These are phyloP conservation scores for Zhuliangozyma blackwelliae DNA, from an alignment of 1,139 yeast species.

Conservation along the genomic window DNA sequence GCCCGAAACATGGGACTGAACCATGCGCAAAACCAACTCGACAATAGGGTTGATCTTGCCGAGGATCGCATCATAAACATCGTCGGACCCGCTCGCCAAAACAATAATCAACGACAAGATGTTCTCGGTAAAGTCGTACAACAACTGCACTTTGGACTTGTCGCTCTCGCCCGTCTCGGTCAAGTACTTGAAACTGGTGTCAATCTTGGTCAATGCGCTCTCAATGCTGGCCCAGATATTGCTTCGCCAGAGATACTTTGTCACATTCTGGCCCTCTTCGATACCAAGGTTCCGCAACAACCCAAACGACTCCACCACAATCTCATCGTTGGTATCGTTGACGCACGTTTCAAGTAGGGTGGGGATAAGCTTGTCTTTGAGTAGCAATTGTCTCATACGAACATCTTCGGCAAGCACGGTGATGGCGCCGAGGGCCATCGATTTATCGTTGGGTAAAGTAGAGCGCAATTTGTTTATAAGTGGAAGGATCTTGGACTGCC, in stretches of 20 bases:
- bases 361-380: constrained; percentile 68
- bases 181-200: constrained; percentile 43
- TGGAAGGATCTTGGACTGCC: constrained; percentile 60
- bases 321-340: constrained; percentile 66
- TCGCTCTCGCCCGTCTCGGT: constrained; percentile 24
- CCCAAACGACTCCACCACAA: constrained; percentile 77
- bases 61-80: constrained; percentile 50
- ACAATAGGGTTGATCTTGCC: constrained; percentile 38
- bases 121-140: constrained; percentile 71
- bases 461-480: constrained; percentile 62
- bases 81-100: constrained; percentile 62
- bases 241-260: constrained; percentile 71
- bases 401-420: constrained; percentile 68
- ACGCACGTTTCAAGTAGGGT: constrained; percentile 61
- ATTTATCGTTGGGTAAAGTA: constrained; percentile 63
- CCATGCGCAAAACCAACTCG: constrained; percentile 37
- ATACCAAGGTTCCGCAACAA: constrained; percentile 72
- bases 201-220: constrained; percentile 45
- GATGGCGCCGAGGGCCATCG: constrained; percentile 75
- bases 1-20: constrained; percentile 27
- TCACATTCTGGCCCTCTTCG: constrained; percentile 87
- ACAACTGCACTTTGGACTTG: constrained; percentile 41
- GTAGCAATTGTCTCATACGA: constrained; percentile 53
- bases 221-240: constrained; percentile 65
- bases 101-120: constrained; percentile 65